Evolutionary conservation across 495 filamentous ascomycete genomes (phyloP).

Genomic region (Diplogelasinospora grovesii): DNA sequence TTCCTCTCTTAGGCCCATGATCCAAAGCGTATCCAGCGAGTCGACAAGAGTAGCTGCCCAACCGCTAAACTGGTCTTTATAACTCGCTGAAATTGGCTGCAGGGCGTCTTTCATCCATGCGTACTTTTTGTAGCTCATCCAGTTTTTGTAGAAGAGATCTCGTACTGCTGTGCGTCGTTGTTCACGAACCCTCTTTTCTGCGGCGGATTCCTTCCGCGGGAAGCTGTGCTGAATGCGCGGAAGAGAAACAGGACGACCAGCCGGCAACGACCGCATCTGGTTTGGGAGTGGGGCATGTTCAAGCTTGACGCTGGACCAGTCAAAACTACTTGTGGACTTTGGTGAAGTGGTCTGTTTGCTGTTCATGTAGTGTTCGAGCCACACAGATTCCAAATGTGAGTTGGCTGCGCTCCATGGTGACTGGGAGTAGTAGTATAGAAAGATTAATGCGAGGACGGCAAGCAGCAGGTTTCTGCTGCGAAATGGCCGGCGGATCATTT

Average conservation of each 20-base stretch:
- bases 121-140: constrained; percentile 66
- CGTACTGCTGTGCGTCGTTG: constrained; percentile 56
- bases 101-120: constrained; percentile 81
- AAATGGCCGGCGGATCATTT: no score
- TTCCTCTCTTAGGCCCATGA: constrained; percentile 78
- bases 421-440: neutral
- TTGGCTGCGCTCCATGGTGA: neutral
- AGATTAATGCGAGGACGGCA: no score
- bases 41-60: constrained; percentile 93
- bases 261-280: constrained; percentile 56
- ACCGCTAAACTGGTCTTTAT: constrained; percentile 68
- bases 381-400: constrained; percentile 12
- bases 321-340: constrained; percentile 27
- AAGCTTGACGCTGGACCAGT: constrained; percentile 56
- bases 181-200: constrained; percentile 48
- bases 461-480: no score
- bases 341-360: constrained; percentile 7
- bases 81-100: constrained; percentile 53
- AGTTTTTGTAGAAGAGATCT: constrained; percentile 61
- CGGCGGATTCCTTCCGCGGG: constrained; percentile 46
- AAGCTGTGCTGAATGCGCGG: constrained; percentile 67
- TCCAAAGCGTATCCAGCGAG: constrained; percentile 81
- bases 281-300: constrained; percentile 49
- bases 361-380: constrained; percentile 30
- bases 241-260: constrained; percentile 36